Evolutionary conservation across 805 yeast genomes (phyloP).

Genomic region (Nakazawaea holstii): DNA sequence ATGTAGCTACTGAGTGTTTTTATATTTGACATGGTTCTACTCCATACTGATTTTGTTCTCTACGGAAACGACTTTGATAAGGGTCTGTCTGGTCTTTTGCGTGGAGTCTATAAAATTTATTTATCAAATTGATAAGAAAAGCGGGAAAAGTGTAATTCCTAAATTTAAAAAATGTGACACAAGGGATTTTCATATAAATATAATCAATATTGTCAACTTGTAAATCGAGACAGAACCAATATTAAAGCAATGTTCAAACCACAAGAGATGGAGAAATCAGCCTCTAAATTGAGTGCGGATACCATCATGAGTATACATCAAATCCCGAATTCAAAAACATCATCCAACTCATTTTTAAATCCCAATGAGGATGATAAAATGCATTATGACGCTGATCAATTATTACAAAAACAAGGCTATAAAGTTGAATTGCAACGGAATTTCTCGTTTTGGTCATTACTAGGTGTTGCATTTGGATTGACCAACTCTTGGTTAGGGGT

Average conservation of each 20-base stretch:
- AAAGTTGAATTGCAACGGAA: slow-evolving; percentile 52
- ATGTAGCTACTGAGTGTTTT: no score
- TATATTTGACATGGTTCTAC: no score
- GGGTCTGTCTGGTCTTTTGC: no score
- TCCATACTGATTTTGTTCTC: no score
- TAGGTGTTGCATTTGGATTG: slow-evolving; percentile 47
- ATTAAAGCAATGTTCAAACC: neutral
- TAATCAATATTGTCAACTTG: no score
- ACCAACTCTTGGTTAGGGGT: slow-evolving; percentile 32
- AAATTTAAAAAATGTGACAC: no score
- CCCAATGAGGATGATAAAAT: neutral
- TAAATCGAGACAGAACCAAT: neutral
- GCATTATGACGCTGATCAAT: neutral
- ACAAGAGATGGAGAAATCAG: neutral
- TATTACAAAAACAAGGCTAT: slow-evolving; percentile 37
- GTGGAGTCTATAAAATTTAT: no score
- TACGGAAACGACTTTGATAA: no score
- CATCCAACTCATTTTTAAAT: neutral
- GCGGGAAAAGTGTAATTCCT: no score
- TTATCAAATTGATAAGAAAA: no score
- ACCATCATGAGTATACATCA: neutral
- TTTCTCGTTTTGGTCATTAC: slow-evolving; percentile 50
- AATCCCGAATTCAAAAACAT: neutral
- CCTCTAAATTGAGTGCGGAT: neutral
- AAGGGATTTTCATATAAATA: no score